These are phyloP conservation scores for Dalbergia cultrata DNA, from an alignment of 306 rosid genomes.

Conservation along the genomic window DNA sequence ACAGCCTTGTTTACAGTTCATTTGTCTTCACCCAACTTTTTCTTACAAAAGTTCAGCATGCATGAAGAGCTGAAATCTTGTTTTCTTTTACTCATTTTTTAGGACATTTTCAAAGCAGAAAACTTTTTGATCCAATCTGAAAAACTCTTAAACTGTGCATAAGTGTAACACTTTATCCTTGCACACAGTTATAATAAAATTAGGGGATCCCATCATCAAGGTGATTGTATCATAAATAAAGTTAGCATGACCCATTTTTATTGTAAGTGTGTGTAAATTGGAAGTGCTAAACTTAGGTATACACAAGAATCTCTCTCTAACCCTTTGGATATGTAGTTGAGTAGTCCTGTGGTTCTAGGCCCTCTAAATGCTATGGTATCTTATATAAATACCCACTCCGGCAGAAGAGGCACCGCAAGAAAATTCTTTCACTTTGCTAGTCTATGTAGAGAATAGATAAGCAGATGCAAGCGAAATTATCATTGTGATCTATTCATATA, in stretches of 20 bases:
- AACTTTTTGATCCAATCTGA: slow-evolving; percentile 23
- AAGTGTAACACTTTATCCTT: too few species aligned
- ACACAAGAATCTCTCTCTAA: too few species aligned
- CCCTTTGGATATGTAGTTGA: background rate
- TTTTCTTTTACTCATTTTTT: background rate
- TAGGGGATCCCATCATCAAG: too few species aligned
- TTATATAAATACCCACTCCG: background rate
- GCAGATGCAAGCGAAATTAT: slow-evolving; percentile 1
- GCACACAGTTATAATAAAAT: too few species aligned
- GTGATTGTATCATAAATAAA: too few species aligned
- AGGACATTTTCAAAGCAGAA: slow-evolving; percentile 12
- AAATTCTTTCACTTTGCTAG: background rate
- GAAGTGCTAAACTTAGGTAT: too few species aligned
- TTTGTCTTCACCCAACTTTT: slow-evolving; percentile 42
- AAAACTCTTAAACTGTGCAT: too few species aligned
- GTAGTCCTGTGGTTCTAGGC: background rate
- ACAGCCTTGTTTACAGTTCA: slow-evolving; percentile 52
- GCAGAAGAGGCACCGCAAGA: too few species aligned
- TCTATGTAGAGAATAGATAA: background rate
- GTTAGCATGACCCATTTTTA: too few species aligned
- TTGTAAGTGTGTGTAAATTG: too few species aligned
- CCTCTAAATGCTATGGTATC: background rate
- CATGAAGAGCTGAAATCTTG: background rate
- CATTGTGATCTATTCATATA: background rate
- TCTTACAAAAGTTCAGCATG: slow-evolving; percentile 8